These are phyloP conservation scores for Coniferiporia sulphurascens DNA, from an alignment of 1,284 basidiomycete species.

Conservation along the genomic window DNA sequence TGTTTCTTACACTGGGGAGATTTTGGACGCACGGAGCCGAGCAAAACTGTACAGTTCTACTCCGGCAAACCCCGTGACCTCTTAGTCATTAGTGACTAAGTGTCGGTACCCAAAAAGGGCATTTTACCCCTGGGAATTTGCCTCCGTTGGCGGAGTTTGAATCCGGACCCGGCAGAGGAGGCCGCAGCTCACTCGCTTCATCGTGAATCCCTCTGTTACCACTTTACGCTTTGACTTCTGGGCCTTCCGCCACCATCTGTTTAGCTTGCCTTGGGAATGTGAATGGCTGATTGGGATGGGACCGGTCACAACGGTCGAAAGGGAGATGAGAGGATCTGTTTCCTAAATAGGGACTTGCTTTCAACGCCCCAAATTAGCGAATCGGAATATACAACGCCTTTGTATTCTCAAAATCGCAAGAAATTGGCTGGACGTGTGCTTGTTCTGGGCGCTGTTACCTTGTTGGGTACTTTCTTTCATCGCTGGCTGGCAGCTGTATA, in stretches of 20 bases:
- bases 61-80: not conserved
- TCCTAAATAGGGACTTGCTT: conserved; percentile 3
- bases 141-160: not conserved
- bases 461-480: not conserved
- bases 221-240: too few species aligned
- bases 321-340: not conserved
- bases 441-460: not conserved
- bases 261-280: too few species aligned
- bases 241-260: too few species aligned
- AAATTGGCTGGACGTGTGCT: not conserved
- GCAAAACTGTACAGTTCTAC: conserved; percentile 13
- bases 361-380: not conserved
- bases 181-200: too few species aligned
- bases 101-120: not conserved
- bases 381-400: not conserved
- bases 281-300: too few species aligned
- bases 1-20: not conserved
- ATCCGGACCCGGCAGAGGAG: not conserved
- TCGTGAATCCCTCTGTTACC: too few species aligned
- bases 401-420: not conserved
- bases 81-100: not conserved
- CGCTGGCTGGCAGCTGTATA: not conserved
- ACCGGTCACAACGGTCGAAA: not conserved
- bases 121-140: not conserved
- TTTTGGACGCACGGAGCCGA: not conserved